A percentile compares a stretch with the other conserved stretches of the same genome.
phyloP scores from a whole-genome alignment of 2,329 filamentous ascomycete species.

The Coniochaeta sp. region DNA sequence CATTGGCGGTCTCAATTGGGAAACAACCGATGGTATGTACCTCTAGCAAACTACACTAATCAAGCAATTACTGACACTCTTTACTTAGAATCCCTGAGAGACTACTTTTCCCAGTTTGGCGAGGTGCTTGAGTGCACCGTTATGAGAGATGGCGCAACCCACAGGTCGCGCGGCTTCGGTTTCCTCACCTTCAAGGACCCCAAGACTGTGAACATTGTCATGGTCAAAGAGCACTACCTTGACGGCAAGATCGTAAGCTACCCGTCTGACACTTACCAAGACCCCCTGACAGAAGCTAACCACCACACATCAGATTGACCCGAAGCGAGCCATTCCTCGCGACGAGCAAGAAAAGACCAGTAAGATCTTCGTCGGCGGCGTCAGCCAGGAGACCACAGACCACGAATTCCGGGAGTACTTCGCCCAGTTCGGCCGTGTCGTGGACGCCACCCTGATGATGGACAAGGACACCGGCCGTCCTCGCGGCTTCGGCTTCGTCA shows the following conservation, averaged over 20 bases:
- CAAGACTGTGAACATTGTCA: conserved; percentile 96
- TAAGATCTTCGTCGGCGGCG: conserved; percentile 97
- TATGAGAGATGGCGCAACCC: conserved; percentile 95
- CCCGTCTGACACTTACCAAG: background rate
- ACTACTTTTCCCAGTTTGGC: conserved; percentile 97
- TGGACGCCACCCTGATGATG: conserved; percentile 99
- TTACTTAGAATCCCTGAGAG: conserved; percentile 76
- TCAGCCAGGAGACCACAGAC: conserved; percentile 94
- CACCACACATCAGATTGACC: conserved; percentile 66
- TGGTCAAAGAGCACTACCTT: conserved; percentile 98
- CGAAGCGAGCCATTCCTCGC: conserved; percentile 91
- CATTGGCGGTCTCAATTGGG: conserved; percentile 97
- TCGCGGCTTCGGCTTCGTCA: conserved; percentile 94
- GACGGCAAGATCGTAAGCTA: conserved; percentile 92
- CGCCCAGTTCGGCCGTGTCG: conserved; percentile 88
- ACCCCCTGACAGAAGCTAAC: conserved; percentile 11
- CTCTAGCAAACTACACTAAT: background rate
- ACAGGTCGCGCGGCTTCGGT: conserved; percentile 89
- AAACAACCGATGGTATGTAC: conserved; percentile 90
- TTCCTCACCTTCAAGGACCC: conserved; percentile 97
- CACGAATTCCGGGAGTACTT: conserved; percentile 96
- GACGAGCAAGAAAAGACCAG: conserved; percentile 98
- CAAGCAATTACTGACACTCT: conserved; percentile 6
- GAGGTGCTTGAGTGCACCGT: conserved; percentile 97
- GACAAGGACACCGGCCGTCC: conserved; percentile 98